These are phyloP conservation scores for Bipolaris sorokiniana DNA, from an alignment of 2,329 filamentous ascomycete species.

Conservation along the genomic window DNA sequence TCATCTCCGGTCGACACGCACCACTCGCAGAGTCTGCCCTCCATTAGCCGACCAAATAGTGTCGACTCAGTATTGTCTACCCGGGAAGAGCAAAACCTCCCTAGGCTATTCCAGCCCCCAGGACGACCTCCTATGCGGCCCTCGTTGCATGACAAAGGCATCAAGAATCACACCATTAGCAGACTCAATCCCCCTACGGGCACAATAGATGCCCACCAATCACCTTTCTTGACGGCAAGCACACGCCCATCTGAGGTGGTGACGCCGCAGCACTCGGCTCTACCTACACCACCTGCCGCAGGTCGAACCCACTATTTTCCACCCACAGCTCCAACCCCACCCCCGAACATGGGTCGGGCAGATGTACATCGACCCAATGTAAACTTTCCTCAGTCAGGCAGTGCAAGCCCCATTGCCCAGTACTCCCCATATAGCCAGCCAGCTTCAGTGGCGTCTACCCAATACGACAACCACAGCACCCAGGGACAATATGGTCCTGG, in stretches of 20 bases:
- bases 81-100: slow-evolving; percentile 31
- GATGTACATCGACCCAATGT: slow-evolving; percentile 38
- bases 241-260: slow-evolving; percentile 53
- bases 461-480: slow-evolving; percentile 44
- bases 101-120: slow-evolving; percentile 35
- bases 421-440: slow-evolving; percentile 50
- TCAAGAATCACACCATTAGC: slow-evolving; percentile 59
- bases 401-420: slow-evolving; percentile 55
- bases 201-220: slow-evolving; percentile 57
- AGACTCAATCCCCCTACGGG: slow-evolving; percentile 52
- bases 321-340: slow-evolving; percentile 44
- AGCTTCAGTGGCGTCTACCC: slow-evolving; percentile 42
- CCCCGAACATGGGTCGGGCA: slow-evolving; percentile 30
- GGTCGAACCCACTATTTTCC: slow-evolving; percentile 45
- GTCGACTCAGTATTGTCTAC: slow-evolving; percentile 43
- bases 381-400: slow-evolving; percentile 52
- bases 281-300: slow-evolving; percentile 55
- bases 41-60: slow-evolving; percentile 46
- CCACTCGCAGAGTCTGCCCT: slow-evolving; percentile 40
- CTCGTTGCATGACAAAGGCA: slow-evolving; percentile 64
- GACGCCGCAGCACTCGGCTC: slow-evolving; percentile 51
- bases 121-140: slow-evolving; percentile 50
- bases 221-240: slow-evolving; percentile 55
- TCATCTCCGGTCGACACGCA: slow-evolving; percentile 48
- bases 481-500: slow-evolving; percentile 29